Base-by-base conservation (phyloP, 495 filamentous ascomycete genomes). In the Lasiosphaeria miniovina region DNA sequence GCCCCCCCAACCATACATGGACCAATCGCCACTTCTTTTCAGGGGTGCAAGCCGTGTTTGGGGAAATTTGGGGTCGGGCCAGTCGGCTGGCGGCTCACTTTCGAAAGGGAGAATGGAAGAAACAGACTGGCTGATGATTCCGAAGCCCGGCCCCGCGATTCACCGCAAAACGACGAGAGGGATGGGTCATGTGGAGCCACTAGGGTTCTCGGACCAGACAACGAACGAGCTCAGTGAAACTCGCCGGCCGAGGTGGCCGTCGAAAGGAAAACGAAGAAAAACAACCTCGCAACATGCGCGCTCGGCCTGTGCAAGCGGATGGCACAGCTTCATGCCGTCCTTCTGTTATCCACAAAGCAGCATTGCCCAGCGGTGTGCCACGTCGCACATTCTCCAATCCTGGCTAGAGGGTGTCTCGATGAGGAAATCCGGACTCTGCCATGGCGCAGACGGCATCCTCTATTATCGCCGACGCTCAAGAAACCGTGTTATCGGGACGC, bases 21-120 rank as follows among this genome's bases (percentile, higher is more conserved):
- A 35, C 49, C 49, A 51, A 51, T 51, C 1, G 12, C 49, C 49
- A 31, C 11, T 9, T 8, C 5, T 17, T 6, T 35, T 9, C 49
- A 31, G 15, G 32, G 14, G 17, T 32, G 49, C 17, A 35, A 51
- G 17, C 43, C 15, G 43, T 36, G 52, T 52, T 67, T 62, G 61
- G 65, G 56, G 65, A 67, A 67, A 55, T 32, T 62, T 65, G 62
- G 65, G 57, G 62, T 61, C 50, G 52, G 12, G 55, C 38, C 52
- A 24, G 49, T 55, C 57, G 38, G 50, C 57, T 59, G 57, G 61
- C 61, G 61, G 65, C 62, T 67, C 65, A 54, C 51, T 55, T n/a
- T 7, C 15, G 6, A 46, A 46, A 14, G 15, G 11, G 53, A 36
- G 40, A 43, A 50, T 14, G 54, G 65, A 61, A 63, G 63, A 48